Evolutionary conservation across 1,139 yeast species (phyloP).

Genomic region (Candida anutae): DNA sequence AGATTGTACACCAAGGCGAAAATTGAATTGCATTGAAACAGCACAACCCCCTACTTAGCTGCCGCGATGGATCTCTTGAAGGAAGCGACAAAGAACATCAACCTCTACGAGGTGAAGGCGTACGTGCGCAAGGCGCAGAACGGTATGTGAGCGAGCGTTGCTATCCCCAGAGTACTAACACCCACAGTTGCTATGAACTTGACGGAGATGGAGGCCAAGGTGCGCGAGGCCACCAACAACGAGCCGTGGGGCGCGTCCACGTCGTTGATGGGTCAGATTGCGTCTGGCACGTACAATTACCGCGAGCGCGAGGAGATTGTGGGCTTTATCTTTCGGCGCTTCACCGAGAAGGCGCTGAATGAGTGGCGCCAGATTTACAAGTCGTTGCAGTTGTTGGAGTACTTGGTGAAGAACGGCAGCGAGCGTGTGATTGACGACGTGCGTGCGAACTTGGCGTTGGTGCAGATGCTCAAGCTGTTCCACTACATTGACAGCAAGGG

Average conservation of each 20-base stretch:
- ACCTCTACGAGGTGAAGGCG: constrained; percentile 92
- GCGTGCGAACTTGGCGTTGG: constrained; percentile 70
- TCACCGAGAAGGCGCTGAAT: constrained; percentile 89
- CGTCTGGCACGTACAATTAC: constrained; percentile 88
- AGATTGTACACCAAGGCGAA: background rate
- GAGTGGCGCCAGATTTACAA: constrained; percentile 99
- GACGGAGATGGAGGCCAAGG: constrained; percentile 94
- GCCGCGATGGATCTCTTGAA: constrained; percentile 53
- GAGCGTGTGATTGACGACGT: constrained; percentile 95
- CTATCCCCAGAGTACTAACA: constrained; percentile 2
- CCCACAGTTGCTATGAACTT: constrained; percentile 70
- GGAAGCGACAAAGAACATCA: constrained; percentile 72
- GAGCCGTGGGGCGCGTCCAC: constrained; percentile 99
- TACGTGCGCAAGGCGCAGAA: constrained; percentile 97
- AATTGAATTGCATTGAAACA: too few relatives aligned
- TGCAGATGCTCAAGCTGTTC: constrained; percentile 86
- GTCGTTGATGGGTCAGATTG: constrained; percentile 87
- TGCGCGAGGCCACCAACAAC: constrained; percentile 94
- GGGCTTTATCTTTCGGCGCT: constrained; percentile 67
- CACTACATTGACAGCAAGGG: constrained; percentile 93
- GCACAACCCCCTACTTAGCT: background rate
- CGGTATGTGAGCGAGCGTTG: constrained; percentile 31
- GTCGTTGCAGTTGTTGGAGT: constrained; percentile 84
- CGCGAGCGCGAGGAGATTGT: constrained; percentile 72
- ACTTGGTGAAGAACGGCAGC: constrained; percentile 83